phyloP scores from a whole-genome alignment of 1,284 basidiomycete genomes.

The Sanghuangporus baumii region DNA sequence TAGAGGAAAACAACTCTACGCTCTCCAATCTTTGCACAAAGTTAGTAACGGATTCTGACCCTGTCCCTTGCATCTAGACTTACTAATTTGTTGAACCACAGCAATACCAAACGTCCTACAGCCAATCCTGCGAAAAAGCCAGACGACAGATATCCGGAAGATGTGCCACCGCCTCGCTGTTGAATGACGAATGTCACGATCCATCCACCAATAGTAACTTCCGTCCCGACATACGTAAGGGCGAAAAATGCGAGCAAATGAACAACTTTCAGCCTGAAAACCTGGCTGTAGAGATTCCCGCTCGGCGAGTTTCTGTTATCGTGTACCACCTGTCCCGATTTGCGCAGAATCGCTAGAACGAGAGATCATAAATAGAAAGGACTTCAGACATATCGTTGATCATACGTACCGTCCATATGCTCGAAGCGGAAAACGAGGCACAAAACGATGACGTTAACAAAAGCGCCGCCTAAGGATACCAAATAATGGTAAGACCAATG shows the following conservation, averaged over 20 bases:
- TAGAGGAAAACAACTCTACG: constrained; percentile 49
- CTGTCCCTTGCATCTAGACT: neutral
- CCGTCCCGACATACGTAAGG: constrained; percentile 63
- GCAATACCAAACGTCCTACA: constrained; percentile 46
- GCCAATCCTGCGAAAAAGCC: constrained; percentile 59
- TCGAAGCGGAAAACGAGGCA: constrained; percentile 46
- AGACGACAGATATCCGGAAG: constrained; percentile 47
- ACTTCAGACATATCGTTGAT: neutral
- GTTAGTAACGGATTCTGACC: too few species aligned
- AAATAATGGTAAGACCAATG: constrained; percentile 60
- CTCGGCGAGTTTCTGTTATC: constrained; percentile 30
- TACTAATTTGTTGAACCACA: constrained; percentile 56
- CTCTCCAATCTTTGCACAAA: constrained; percentile 43
- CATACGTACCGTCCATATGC: constrained; percentile 39
- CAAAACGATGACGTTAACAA: constrained; percentile 41
- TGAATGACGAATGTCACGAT: constrained; percentile 55
- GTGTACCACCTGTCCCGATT: constrained; percentile 30
- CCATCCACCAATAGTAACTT: constrained; percentile 64
- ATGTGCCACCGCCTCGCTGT: constrained; percentile 39
- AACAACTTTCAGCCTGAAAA: constrained; percentile 46
- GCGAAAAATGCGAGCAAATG: constrained; percentile 57
- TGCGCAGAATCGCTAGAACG: constrained; percentile 5
- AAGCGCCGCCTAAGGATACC: constrained; percentile 49
- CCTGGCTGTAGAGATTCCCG: constrained; percentile 49
- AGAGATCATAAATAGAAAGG: constrained; percentile 23